Evolutionary conservation across 176 grass and related monocot species (phyloP).

Genomic region (Themeda triandra): DNA sequence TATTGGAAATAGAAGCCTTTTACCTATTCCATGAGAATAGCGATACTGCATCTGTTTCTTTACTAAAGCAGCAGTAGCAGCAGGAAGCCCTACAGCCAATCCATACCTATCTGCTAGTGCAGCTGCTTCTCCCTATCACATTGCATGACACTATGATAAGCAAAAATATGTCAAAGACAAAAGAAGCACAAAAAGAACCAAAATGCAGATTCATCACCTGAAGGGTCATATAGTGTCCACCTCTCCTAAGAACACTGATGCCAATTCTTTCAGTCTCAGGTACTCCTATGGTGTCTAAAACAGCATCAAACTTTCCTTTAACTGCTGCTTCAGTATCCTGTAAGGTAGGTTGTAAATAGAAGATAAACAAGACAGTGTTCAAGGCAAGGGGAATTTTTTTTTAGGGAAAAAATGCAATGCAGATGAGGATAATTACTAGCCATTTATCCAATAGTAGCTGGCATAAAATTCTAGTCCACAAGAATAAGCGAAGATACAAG

Average conservation of each 20-base stretch:
- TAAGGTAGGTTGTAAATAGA: constrained; percentile 14
- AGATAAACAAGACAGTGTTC: not conserved
- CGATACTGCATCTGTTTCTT: constrained; percentile 81
- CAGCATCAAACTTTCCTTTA: constrained; percentile 85
- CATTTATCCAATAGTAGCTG: not conserved
- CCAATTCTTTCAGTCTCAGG: constrained; percentile 91
- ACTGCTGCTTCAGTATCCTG: constrained; percentile 77
- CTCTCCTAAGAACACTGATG: constrained; percentile 81
- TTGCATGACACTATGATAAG: not conserved
- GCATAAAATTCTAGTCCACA: not conserved
- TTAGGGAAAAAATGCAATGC: not conserved
- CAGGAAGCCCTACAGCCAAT: constrained; percentile 73
- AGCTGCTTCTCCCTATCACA: constrained; percentile 81
- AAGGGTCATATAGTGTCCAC: constrained; percentile 97
- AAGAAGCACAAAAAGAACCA: not conserved
- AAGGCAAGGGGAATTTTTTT: not conserved
- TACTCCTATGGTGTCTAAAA: constrained; percentile 89
- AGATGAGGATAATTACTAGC: not conserved
- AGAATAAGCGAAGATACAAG: not conserved
- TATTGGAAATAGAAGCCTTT: not conserved
- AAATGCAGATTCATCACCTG: constrained; percentile 53
- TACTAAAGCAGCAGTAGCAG: constrained; percentile 70
- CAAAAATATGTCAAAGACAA: constrained; percentile 6
- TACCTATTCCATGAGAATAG: constrained; percentile 80
- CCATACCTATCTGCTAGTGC: constrained; percentile 82